Evolutionary conservation across 2,329 filamentous ascomycete species (phyloP), one percentile per base, ranked within the genome.

Genomic region (Harringtonia lauricola): DNA sequence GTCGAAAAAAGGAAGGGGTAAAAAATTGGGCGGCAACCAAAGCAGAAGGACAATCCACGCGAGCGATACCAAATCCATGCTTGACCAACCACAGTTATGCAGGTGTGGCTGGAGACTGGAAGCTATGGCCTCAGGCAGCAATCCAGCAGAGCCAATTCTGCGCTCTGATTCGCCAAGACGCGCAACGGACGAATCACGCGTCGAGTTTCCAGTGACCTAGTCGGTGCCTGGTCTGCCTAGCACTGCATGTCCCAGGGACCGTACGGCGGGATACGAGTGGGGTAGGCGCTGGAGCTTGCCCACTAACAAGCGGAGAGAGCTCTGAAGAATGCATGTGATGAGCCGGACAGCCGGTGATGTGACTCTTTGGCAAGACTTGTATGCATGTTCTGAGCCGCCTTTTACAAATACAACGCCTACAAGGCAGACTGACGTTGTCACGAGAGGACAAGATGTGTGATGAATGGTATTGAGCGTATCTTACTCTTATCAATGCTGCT

Each of bases 21-120:
- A 28, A 39, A 34, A 24, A 31, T 42, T 43, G 35, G 41, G 41
- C 36, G 36, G 36, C 29, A 28, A 28, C 35, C 28, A 43, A 28
- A 34, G 13, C 5, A 31, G 30, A 4, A n/a, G 21, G 28, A 28
- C 38, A 38, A 33, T 24, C 26, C 15, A 19, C 13, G 35, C 19
- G n/a, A 13, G 35, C 15, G 30, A 26, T 10, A 10, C 24, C 10
- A 26, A 26, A 26, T 10, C 24, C 24, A 10, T 26, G 10, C 24
- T 10, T 26, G 10, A 6, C 6, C 6, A 26, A 6, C 24, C 24
- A 26, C 10, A 26, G 24, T 6, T 26, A 10, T 10, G 24, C 24
- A 7, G 24, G 24, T 26, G 24, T 26, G 24, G 24, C 24, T 13
- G 13, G 37, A 15, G n/a, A 12, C 17, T 12, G n/a, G 31, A 14